Conservation (phyloP, 345 rosid species). For the Camelina neglecta region DNA sequence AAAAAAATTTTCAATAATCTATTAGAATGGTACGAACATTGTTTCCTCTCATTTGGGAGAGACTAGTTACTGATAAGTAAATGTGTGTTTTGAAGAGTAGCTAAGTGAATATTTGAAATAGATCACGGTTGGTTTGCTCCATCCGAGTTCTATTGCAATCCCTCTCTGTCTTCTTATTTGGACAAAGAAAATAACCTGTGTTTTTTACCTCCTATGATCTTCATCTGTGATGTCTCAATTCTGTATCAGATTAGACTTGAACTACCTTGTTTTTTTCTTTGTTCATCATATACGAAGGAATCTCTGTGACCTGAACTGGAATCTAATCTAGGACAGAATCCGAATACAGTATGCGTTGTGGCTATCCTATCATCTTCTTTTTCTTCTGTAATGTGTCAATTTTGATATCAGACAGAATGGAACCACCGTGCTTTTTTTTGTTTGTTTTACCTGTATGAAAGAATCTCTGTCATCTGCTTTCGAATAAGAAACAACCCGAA, state of each 20-base stretch:
- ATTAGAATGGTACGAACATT: neutral
- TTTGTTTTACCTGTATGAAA: constrained; percentile 1
- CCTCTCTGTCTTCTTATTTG: neutral
- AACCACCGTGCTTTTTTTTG: constrained; percentile 2
- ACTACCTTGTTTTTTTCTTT: neutral
- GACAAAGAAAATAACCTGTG: too few relatives aligned
- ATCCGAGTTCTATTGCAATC: neutral
- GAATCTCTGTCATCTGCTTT: neutral
- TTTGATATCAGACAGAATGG: constrained; percentile 6
- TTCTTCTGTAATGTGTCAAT: neutral
- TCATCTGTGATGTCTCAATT: neutral
- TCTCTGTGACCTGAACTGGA: neutral
- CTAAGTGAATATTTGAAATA: constrained; percentile 7
- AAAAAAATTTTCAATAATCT: neutral
- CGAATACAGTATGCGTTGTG: constrained; percentile 4
- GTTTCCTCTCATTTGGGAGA: constrained; percentile 8
- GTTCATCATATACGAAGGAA: constrained; percentile 13
- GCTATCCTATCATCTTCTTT: constrained; percentile 5
- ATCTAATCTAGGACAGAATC: neutral
- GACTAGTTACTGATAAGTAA: neutral
- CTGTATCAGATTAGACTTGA: constrained; percentile 13
- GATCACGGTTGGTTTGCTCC: neutral
- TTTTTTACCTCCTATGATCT: neutral
- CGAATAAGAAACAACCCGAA: neutral
- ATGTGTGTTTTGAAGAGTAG: neutral